Evolutionary conservation across 2,329 filamentous ascomycete genomes (phyloP).

Genomic region (Juglanconis juglandina): DNA sequence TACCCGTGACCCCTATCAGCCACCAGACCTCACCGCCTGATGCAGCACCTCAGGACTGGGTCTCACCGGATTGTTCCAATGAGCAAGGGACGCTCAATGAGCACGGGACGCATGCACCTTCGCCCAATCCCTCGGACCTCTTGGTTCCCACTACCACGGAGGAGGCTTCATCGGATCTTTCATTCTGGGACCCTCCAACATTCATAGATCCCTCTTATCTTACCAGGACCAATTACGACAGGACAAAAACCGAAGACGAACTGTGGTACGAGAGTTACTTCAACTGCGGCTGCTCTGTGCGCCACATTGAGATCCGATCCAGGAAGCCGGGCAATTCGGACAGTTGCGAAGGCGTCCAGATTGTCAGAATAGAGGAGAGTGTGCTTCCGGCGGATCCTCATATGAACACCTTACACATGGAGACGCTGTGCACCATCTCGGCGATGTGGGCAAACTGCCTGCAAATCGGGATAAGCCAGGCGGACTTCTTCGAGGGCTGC

Average conservation of each 20-base stretch:
- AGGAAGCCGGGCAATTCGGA: neutral
- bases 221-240: neutral
- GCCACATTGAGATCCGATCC: slow-evolving; percentile 16
- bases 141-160: neutral
- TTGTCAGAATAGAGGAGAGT: slow-evolving; percentile 18
- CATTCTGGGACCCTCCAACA: slow-evolving; percentile 1
- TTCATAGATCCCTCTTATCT: slow-evolving; percentile 7
- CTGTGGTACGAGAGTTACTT: neutral
- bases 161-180: neutral
- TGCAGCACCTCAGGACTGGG: neutral
- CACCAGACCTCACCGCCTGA: neutral
- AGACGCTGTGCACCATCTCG: slow-evolving; percentile 25
- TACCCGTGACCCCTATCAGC: neutral
- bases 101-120: neutral
- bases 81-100: neutral
- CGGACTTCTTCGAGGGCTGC: slow-evolving; percentile 24
- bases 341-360: neutral
- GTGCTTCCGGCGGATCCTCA: slow-evolving; percentile 23
- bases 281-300: slow-evolving; percentile 17
- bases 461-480: slow-evolving; percentile 24
- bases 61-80: neutral
- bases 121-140: neutral
- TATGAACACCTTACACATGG: slow-evolving; percentile 25
- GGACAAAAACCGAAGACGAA: neutral
- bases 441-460: slow-evolving; percentile 20